Percentiles rank a stretch among this genome's conserved stretches.
phyloP scores from a whole-genome alignment of 805 yeast genomes.

The Suhomyces vadensis region DNA sequence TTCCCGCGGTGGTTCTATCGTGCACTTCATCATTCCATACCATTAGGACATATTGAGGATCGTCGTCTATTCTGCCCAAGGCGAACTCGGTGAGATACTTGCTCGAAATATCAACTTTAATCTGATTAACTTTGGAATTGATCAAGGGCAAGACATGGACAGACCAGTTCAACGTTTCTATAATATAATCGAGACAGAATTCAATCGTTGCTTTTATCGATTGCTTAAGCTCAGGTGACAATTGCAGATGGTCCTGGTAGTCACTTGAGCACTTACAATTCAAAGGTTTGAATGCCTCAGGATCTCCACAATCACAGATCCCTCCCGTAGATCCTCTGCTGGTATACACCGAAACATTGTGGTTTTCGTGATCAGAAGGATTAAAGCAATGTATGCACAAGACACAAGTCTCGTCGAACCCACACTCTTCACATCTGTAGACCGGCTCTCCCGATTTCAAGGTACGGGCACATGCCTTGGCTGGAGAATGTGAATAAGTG shows the following conservation, averaged over 20 bases:
- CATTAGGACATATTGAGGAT: constrained; percentile 43
- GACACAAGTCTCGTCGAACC: constrained; percentile 76
- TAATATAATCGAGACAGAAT: constrained; percentile 40
- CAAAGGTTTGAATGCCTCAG: constrained; percentile 58
- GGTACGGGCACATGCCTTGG: constrained; percentile 68
- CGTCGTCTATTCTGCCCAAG: constrained; percentile 13
- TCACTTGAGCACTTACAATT: constrained; percentile 46
- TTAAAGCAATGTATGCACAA: constrained; percentile 73
- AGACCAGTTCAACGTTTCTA: constrained; percentile 44
- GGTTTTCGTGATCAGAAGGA: constrained; percentile 64
- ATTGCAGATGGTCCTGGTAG: constrained; percentile 10
- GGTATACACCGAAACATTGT: constrained; percentile 56
- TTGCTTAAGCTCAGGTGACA: constrained; percentile 15
- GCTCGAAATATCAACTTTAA: constrained; percentile 25
- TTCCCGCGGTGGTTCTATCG: constrained; percentile 54
- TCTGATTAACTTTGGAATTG: constrained; percentile 26
- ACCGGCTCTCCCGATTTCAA: constrained; percentile 64
- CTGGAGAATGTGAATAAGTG: constrained; percentile 46
- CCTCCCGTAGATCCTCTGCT: constrained; percentile 53
- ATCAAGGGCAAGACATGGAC: constrained; percentile 43
- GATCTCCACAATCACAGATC: constrained; percentile 75
- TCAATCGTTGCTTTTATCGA: constrained; percentile 31
- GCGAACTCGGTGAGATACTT: constrained; percentile 20
- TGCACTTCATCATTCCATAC: constrained; percentile 84
- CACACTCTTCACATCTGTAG: constrained; percentile 75